These are phyloP conservation scores for Jackrogersella multiformis DNA, from an alignment of 495 filamentous ascomycete genomes.

Conservation along the genomic window DNA sequence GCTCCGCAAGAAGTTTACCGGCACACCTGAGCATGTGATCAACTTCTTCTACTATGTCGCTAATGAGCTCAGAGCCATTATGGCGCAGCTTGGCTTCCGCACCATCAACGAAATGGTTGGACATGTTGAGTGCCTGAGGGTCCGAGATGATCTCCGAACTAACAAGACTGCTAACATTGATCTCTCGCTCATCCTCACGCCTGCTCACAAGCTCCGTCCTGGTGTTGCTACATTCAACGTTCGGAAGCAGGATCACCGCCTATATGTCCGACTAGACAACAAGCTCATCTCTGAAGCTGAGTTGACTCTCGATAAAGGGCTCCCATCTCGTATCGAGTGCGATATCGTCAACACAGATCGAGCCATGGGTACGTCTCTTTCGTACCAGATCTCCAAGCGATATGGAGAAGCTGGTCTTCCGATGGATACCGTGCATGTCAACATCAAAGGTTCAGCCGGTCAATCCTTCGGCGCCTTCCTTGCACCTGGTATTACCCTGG, in stretches of 20 bases:
- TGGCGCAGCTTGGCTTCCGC: constrained; percentile 94
- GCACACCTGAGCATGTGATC: constrained; percentile 96
- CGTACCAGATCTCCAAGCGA: constrained; percentile 93
- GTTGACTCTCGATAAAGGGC: constrained; percentile 93
- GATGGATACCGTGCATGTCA: constrained; percentile 94
- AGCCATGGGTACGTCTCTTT: constrained; percentile 91
- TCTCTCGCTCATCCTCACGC: constrained; percentile 93
- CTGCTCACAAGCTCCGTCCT: constrained; percentile 93
- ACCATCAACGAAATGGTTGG: constrained; percentile 99
- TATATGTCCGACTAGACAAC: constrained; percentile 96
- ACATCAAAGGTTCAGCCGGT: constrained; percentile 97
- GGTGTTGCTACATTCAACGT: constrained; percentile 99
- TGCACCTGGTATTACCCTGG: constrained; percentile 92
- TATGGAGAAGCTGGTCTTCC: constrained; percentile 93
- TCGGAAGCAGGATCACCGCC: constrained; percentile 94
- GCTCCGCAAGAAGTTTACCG: constrained; percentile 92
- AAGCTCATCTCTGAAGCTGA: constrained; percentile 98
- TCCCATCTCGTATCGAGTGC: constrained; percentile 94
- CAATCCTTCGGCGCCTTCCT: constrained; percentile 98
- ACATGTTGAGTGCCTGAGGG: constrained; percentile 84
- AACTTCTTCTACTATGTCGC: constrained; percentile 99
- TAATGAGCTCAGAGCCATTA: constrained; percentile 97
- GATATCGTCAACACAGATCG: constrained; percentile 99
- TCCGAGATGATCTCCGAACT: constrained; percentile 87
- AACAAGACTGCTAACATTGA: constrained; percentile 95